phyloP scores from a whole-genome alignment of 352 stramenopile genomes.

The Phytophthora sojae region DNA sequence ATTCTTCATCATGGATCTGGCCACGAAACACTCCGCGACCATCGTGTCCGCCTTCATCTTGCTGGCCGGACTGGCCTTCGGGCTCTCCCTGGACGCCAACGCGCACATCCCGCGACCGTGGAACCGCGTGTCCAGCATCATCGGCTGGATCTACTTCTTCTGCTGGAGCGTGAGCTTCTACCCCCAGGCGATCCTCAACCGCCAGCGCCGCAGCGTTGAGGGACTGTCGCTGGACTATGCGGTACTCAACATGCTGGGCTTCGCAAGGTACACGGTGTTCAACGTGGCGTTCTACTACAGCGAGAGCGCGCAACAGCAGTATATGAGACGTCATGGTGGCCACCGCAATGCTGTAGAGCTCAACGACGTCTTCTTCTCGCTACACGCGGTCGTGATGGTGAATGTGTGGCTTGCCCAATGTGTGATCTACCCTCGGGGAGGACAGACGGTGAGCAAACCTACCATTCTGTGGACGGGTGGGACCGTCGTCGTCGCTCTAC shows the following conservation, averaged over 20 bases:
- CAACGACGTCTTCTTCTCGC: slow-evolving; percentile 95
- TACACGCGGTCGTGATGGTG: slow-evolving; percentile 94
- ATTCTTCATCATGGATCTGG: slow-evolving; percentile 36
- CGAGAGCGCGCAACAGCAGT: slow-evolving; percentile 87
- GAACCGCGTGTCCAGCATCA: slow-evolving; percentile 86
- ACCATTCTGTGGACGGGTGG: slow-evolving; percentile 69
- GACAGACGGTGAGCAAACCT: slow-evolving; percentile 65
- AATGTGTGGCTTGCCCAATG: slow-evolving; percentile 93
- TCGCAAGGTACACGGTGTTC: slow-evolving; percentile 95
- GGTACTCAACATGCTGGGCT: slow-evolving; percentile 95
- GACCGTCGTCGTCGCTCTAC: slow-evolving; percentile 48
- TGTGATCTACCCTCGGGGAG: slow-evolving; percentile 85
- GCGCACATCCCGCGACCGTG: slow-evolving; percentile 84
- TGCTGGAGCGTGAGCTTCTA: slow-evolving; percentile 93
- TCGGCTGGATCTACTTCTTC: slow-evolving; percentile 94
- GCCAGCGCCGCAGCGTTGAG: slow-evolving; percentile 84
- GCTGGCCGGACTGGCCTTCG: slow-evolving; percentile 61
- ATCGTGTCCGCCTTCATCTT: slow-evolving; percentile 67
- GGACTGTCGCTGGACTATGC: slow-evolving; percentile 95
- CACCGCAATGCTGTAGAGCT: slow-evolving; percentile 88
- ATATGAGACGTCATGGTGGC: slow-evolving; percentile 81
- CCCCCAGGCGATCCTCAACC: slow-evolving; percentile 96
- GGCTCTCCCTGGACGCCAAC: slow-evolving; percentile 70
- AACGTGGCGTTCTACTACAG: slow-evolving; percentile 94
- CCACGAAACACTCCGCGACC: slow-evolving; percentile 39